These are phyloP conservation scores for Talaromyces sp. DNA, from an alignment of 2,329 filamentous ascomycete genomes.

Conservation along the genomic window DNA sequence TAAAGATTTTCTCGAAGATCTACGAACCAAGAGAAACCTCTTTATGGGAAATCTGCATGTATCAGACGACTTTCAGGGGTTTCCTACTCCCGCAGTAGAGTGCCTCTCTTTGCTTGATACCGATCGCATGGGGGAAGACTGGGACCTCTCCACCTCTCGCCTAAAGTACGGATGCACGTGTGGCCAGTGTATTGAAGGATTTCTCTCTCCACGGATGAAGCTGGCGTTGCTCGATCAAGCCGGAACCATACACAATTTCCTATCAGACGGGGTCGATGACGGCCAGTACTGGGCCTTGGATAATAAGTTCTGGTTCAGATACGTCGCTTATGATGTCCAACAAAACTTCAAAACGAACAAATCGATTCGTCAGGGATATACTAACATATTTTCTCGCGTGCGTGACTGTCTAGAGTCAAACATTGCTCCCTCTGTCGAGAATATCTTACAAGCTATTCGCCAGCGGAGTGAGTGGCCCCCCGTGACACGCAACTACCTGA, in stretches of 20 bases:
- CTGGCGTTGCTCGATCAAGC: conserved; percentile 23
- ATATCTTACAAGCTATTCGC: conserved; percentile 17
- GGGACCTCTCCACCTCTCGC: conserved; percentile 15
- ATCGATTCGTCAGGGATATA: conserved; percentile 29
- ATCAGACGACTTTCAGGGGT: conserved; percentile 29
- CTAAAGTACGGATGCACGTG: conserved; percentile 35
- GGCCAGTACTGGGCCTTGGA: conserved; percentile 13
- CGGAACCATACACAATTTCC: conserved; percentile 18
- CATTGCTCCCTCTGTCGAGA: conserved; percentile 17
- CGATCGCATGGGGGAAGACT: background rate
- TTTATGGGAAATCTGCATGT: conserved; percentile 11
- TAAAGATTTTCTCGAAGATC: conserved; percentile 22
- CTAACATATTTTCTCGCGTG: conserved; percentile 26
- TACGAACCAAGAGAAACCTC: conserved; percentile 16
- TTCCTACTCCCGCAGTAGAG: conserved; percentile 17
- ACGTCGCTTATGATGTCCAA: conserved; percentile 19
- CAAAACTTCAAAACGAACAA: conserved; percentile 29
- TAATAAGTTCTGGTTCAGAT: conserved; percentile 14
- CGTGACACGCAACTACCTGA: conserved; percentile 23
- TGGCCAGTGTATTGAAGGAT: conserved; percentile 30
- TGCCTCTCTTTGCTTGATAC: conserved; percentile 20
- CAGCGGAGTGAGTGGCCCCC: conserved; percentile 23
- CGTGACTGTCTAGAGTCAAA: conserved; percentile 16
- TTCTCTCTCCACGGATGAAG: conserved; percentile 36
- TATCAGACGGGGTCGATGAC: conserved; percentile 16